Base-by-base conservation (phyloP, 345 rosid genomes). In the Toxicodendron radicans region DNA sequence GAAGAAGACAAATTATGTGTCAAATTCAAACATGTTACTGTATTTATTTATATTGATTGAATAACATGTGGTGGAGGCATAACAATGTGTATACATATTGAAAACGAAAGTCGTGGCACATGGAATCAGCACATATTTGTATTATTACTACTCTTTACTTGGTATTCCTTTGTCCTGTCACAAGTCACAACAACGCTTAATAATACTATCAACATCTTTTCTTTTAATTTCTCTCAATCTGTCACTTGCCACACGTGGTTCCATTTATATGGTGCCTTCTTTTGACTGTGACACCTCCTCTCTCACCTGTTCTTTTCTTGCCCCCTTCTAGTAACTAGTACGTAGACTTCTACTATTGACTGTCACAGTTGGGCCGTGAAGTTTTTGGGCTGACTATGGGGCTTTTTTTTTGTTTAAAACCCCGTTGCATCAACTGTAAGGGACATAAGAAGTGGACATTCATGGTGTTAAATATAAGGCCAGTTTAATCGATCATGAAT, bases 101-200 rank as follows among this genome's bases (percentile, higher is more conserved):
- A n/a, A 60, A 71, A 60, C 49, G 58, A n/a, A 59, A 18, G 24
- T 46, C 59, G 75, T 61, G 75, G 75, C 75, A 48, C 54, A 4
- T 58, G 38, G 10, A 17, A 10, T 43, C 48, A 59, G 27, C 75
- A 60, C 58, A 60, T 30, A 71, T 5, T 35, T 35, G 38, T 35
- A 35, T 35, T 35, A 35, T 35, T 35, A 3, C 3, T 3, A 35
- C 1, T 35, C 5, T 5, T 35, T 5, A 3, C 6, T 35, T 5
- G 3, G 3, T 35, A 35, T 35, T 63, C 35, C 76, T 53, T 23
- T 73, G 23, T 63, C 76, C 23, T 73, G 61, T 64, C 53, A 63
- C 76, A n/a, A n/a, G n/a, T n/a, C n/a, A n/a, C 6, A 35, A 72
- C 48, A 18, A 14, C 20, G 45, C 32, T 67, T 43, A 51, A n/a